Conservation (phyloP, 164 flowering plant genomes). For the Sedum album region DNA sequence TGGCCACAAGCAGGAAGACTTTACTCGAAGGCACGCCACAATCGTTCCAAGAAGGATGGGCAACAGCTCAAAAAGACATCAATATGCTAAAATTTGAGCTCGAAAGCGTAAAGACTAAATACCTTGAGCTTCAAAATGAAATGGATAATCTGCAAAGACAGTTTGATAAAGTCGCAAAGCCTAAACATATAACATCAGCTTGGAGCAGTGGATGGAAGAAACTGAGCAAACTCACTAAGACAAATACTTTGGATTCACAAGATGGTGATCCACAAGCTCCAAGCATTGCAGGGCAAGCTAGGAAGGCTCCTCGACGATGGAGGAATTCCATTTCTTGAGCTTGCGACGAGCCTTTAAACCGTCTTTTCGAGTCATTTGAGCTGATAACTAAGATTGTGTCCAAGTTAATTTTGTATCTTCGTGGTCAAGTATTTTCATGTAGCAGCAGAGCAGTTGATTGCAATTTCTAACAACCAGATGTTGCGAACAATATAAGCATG, state of each 20-base stretch:
- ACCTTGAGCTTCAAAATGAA: constrained; percentile 51
- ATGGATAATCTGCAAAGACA: constrained; percentile 50
- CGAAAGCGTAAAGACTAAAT: constrained; percentile 37
- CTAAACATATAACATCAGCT: constrained; percentile 24
- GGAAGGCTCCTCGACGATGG: constrained; percentile 7
- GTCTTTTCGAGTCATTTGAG: background rate
- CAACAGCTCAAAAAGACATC: constrained; percentile 44
- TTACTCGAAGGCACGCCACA: constrained; percentile 6
- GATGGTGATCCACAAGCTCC: background rate
- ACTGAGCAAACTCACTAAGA: constrained; percentile 5
- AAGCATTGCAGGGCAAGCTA: background rate
- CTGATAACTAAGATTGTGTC: background rate
- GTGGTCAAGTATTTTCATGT: background rate
- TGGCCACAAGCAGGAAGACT: background rate
- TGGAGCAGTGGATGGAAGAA: constrained; percentile 59
- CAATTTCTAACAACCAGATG: too few relatives aligned
- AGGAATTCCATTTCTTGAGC: constrained; percentile 2
- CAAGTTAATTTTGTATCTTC: background rate
- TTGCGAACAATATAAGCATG: too few relatives aligned
- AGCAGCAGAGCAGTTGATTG: too few relatives aligned
- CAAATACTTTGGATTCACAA: background rate
- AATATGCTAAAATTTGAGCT: constrained; percentile 44
- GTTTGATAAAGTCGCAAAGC: constrained; percentile 31
- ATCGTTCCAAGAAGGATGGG: constrained; percentile 18
- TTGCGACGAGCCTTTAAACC: background rate